Conservation (phyloP, 371 early-diverging fungal species). For the Mucor lusitanicus region DNA sequence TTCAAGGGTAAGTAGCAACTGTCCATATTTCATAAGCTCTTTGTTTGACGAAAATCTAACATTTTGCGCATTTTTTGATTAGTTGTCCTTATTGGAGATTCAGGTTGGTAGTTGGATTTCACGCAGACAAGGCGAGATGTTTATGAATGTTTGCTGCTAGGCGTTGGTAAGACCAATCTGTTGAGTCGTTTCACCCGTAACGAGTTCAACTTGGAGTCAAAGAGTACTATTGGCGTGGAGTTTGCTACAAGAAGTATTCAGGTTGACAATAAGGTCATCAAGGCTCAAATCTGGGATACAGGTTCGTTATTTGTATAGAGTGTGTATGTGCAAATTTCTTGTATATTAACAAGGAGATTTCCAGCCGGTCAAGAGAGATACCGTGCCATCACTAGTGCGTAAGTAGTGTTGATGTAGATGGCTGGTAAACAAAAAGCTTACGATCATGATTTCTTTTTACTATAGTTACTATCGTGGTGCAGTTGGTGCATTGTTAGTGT, state of each 20-base stretch:
- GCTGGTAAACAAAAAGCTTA: background rate
- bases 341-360: background rate
- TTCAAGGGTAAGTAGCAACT: conserved; percentile 24
- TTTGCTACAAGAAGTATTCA: conserved; percentile 97
- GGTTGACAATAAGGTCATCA: conserved; percentile 94
- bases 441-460: background rate
- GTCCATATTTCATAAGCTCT: background rate
- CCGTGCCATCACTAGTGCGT: conserved; percentile 85
- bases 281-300: conserved; percentile 98
- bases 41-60: background rate
- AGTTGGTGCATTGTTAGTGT: conserved; percentile 96
- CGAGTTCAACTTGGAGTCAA: conserved; percentile 95
- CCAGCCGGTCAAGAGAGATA: conserved; percentile 87
- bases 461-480: conserved; percentile 97
- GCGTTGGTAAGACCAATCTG: conserved; percentile 99
- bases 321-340: background rate
- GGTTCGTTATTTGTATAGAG: conserved; percentile 31
- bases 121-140: background rate
- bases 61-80: conserved; percentile 1
- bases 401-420: conserved; percentile 42
- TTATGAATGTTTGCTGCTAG: background rate
- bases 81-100: conserved; percentile 99
- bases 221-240: conserved; percentile 99
- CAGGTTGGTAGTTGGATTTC: conserved; percentile 44
- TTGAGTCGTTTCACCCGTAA: conserved; percentile 96